Percentiles rank a stretch among this genome's conserved stretches.
phyloP scores from a whole-genome alignment of 73 alveolate genomes.

The Urostyla sp. region DNA sequence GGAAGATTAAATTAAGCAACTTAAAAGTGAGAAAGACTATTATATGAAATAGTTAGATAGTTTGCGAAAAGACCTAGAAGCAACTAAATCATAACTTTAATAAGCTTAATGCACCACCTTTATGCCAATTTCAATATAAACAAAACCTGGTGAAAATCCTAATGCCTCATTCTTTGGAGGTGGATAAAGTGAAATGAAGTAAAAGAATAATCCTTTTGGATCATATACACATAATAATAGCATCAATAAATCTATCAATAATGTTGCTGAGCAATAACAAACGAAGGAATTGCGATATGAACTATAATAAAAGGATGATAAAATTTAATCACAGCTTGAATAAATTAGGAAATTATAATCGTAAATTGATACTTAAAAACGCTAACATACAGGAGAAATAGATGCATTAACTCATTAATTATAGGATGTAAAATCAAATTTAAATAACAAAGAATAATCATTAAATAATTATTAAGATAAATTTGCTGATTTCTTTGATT shows the following conservation, averaged over 20 bases:
- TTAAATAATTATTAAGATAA: neutral
- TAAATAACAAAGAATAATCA: neutral
- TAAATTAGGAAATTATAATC: neutral
- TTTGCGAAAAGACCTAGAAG: constrained; percentile 29
- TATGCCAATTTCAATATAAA: no score
- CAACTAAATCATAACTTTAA: no score
- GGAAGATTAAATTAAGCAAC: constrained; percentile 20
- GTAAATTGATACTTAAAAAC: neutral
- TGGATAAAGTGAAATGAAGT: no score
- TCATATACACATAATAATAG: neutral
- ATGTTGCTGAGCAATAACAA: neutral
- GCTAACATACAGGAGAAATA: neutral
- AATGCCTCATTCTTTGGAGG: no score
- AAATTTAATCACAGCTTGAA: neutral
- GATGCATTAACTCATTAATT: constrained; percentile 16
- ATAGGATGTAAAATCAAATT: neutral
- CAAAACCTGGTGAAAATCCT: no score
- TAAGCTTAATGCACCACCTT: no score
- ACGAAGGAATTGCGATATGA: constrained; percentile 32
- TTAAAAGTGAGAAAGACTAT: constrained; percentile 43
- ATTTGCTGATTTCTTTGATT: constrained; percentile 3
- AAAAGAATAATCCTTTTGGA: neutral
- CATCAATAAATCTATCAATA: neutral
- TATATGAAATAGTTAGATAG: constrained; percentile 11
- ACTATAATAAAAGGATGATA: constrained; percentile 7